Base-by-base conservation (phyloP, 2,329 filamentous ascomycete genomes). In the Didymella sp. region DNA sequence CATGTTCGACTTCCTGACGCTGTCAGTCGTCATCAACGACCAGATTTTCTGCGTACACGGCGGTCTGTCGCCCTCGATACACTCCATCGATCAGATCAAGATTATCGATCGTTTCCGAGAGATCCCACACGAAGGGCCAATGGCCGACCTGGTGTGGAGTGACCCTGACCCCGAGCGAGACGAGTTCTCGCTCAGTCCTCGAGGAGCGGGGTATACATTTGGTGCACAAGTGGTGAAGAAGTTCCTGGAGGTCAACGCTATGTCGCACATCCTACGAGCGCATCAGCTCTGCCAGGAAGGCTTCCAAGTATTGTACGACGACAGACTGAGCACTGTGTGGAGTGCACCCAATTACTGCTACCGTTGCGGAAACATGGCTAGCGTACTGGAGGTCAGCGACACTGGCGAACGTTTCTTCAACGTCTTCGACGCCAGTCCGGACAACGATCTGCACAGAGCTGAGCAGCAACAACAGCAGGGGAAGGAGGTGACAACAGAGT, bases 121-220 rank as follows among this genome's bases (percentile, higher is more conserved):
- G 75, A 99, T 99, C 58, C 95, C 95, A 5, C 95, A 99, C 79
- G 95, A 99, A 78, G 95, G 95, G 0, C 95, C 95, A 30, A 99
- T 99, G 95, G 95, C 95, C n/a, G 95, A 99, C 76, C 82, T 99
- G 5, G 95, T 99, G 28, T 99, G 95, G 95, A 96, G 92, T 19
- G 95, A 99, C 75, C 95, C 95, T 0, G 95, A 99, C 74, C 89
- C 91, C n/a, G 95, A 99, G 69, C 86, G 93, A 55, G 95, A 99
- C 78, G 95, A 99, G 76, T 99, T 99, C 78, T 96, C 91, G 6
- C 85, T 99, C 15, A 96, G 91, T 7, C 95, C 95, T 2, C 86
- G 95, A 60, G 95, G 95, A 40, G 95, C 95, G 19, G 95, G 95
- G 22, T 99, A 99, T 76, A 98, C 94, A 0, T 99, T 99, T 74